Conservation (phyloP, 1,139 yeast species). For the Taphrina deformans region DNA sequence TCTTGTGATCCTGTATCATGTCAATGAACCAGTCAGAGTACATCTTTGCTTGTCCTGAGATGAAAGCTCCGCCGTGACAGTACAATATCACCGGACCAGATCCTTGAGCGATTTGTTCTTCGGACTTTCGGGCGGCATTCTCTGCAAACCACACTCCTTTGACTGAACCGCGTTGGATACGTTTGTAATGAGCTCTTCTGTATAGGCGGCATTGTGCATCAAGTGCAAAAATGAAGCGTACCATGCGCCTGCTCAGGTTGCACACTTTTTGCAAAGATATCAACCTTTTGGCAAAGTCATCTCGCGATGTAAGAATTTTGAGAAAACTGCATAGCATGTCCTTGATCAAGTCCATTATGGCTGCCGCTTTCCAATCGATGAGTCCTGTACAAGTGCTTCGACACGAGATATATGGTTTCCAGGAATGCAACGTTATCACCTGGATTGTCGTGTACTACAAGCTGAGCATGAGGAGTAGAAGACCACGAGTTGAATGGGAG, state of each 20-base stretch:
- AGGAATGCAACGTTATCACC: no score
- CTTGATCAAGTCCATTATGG: conserved; percentile 11
- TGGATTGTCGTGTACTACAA: no score
- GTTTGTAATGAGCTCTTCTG: conserved; percentile 2
- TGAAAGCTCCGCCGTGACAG: conserved; percentile 31
- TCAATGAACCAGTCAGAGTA: conserved; percentile 15
- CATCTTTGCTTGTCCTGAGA: conserved; percentile 24
- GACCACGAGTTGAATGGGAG: no score
- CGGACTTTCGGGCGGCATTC: conserved; percentile 5
- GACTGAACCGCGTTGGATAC: conserved; percentile 15
- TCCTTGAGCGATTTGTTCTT: conserved; percentile 5
- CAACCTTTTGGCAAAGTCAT: conserved; percentile 3
- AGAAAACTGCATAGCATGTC: conserved; percentile 12
- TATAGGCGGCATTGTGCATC: conserved; percentile 2
- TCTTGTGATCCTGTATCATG: conserved; percentile 17
- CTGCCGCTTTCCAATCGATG: no score
- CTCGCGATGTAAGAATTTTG: conserved; percentile 1
- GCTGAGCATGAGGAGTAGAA: no score
- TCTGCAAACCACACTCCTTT: conserved; percentile 25
- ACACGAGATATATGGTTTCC: no score
- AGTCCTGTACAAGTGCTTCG: no score
- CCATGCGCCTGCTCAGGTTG: background rate
- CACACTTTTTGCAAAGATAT: background rate
- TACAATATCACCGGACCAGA: conserved; percentile 18
- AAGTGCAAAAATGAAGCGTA: conserved; percentile 11